A percentile compares a stretch with the other conserved stretches of the same genome.
phyloP scores from a whole-genome alignment of 192 early-diverging fungal species.

The Coemansia sp. region DNA sequence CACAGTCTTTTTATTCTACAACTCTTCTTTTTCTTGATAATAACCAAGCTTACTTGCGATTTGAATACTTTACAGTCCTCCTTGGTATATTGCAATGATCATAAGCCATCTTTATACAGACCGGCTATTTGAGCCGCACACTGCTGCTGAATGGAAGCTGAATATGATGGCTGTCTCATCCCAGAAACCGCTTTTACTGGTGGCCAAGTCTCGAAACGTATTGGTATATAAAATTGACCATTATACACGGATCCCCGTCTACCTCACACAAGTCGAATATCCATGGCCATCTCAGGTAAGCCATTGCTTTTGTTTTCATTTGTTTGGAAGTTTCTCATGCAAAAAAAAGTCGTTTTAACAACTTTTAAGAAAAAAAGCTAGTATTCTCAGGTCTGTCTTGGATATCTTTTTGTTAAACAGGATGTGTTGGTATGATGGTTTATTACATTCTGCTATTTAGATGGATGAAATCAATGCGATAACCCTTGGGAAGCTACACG shows the following conservation, averaged over 20 bases:
- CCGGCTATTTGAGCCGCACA: constrained; percentile 19
- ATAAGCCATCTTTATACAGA: constrained; percentile 24
- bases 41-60: not conserved
- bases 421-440: too few relatives aligned
- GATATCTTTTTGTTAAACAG: too few relatives aligned
- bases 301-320: not conserved
- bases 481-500: constrained; percentile 11
- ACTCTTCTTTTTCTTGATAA: not conserved
- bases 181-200: constrained; percentile 14
- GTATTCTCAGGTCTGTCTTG: not conserved
- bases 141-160: constrained; percentile 24
- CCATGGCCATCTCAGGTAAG: constrained; percentile 18
- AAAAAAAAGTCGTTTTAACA: too few relatives aligned
- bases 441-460: not conserved
- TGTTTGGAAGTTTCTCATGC: not conserved
- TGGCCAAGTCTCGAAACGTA: constrained; percentile 22
- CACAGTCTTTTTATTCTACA: not conserved
- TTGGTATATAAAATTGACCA: constrained; percentile 23
- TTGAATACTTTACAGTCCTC: not conserved
- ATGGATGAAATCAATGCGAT: constrained; percentile 47
- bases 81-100: constrained; percentile 8
- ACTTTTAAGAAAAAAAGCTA: too few relatives aligned
- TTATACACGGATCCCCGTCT: constrained; percentile 19
- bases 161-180: constrained; percentile 42
- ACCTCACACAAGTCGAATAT: constrained; percentile 11